Conservation (phyloP, 352 stramenopile genomes). For the Phytophthora sp. region DNA sequence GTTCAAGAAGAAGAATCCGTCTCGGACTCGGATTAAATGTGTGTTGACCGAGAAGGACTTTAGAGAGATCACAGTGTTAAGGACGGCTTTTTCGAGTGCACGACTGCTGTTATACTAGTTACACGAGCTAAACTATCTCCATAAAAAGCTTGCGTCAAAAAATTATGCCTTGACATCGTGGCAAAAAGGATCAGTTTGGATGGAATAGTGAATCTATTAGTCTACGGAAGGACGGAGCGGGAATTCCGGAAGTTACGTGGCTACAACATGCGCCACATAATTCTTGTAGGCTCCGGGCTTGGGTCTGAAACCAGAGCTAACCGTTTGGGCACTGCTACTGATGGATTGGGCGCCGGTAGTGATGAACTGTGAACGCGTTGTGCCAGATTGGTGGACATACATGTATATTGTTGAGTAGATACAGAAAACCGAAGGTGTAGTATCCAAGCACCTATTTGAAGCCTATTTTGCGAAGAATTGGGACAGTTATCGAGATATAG, state of each 20-base stretch:
- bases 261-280: conserved; percentile 13
- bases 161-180: conserved; percentile 20
- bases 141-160: conserved; percentile 13
- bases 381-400: no score
- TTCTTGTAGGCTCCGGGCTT: not conserved
- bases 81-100: conserved; percentile 11
- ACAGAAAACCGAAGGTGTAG: no score
- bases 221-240: conserved; percentile 20
- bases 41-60: conserved; percentile 42
- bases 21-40: conserved; percentile 18
- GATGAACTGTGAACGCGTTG: not conserved
- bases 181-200: conserved; percentile 22
- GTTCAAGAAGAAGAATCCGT: conserved; percentile 32
- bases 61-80: conserved; percentile 21
- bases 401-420: not conserved
- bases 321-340: no score
- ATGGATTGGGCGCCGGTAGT: not conserved
- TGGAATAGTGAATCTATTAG: conserved; percentile 7
- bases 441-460: conserved; percentile 19
- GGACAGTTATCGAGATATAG: conserved; percentile 11
- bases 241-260: no score
- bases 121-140: conserved; percentile 32
- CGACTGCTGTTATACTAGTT: conserved; percentile 32
- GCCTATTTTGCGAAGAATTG: conserved; percentile 35
- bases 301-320: no score